Percentiles rank a stretch among this genome's conserved stretches.
These are phyloP conservation scores for Chrysanthemum makinoi DNA, from an alignment of 129 eudicot genomes.

Conservation along the genomic window DNA sequence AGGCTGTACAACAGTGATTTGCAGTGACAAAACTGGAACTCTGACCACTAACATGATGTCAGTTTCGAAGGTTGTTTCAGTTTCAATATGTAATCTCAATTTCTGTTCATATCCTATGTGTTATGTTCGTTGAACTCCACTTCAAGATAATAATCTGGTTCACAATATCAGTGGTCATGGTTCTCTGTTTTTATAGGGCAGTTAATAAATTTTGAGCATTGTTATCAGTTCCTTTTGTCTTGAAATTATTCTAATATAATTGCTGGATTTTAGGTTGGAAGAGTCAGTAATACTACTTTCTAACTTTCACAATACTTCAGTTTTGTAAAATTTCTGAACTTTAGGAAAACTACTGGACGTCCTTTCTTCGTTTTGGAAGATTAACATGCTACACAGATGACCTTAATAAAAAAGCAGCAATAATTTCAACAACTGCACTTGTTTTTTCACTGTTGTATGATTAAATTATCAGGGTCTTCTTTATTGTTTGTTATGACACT, in stretches of 20 bases:
- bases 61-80: constrained; percentile 68
- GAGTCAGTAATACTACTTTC: too few relatives aligned
- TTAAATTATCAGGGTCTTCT: not conserved
- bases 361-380: not conserved
- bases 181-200: too few relatives aligned
- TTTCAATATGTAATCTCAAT: constrained; percentile 8
- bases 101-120: not conserved
- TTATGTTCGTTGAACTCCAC: not conserved
- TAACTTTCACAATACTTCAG: not conserved
- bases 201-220: too few relatives aligned
- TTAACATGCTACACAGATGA: constrained; percentile 11
- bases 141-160: too few relatives aligned
- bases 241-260: too few relatives aligned
- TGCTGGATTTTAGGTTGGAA: too few relatives aligned
- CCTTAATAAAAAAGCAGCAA: not conserved
- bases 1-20: constrained; percentile 97
- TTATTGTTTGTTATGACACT: not conserved
- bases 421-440: not conserved
- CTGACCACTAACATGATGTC: constrained; percentile 99
- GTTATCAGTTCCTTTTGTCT: too few relatives aligned
- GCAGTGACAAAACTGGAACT: constrained; percentile 99
- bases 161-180: too few relatives aligned
- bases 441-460: not conserved
- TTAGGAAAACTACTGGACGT: constrained; percentile 5
- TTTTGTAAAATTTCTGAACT: not conserved